Conservation (phyloP, 179 eudicot species). For the Silene vulgaris region DNA sequence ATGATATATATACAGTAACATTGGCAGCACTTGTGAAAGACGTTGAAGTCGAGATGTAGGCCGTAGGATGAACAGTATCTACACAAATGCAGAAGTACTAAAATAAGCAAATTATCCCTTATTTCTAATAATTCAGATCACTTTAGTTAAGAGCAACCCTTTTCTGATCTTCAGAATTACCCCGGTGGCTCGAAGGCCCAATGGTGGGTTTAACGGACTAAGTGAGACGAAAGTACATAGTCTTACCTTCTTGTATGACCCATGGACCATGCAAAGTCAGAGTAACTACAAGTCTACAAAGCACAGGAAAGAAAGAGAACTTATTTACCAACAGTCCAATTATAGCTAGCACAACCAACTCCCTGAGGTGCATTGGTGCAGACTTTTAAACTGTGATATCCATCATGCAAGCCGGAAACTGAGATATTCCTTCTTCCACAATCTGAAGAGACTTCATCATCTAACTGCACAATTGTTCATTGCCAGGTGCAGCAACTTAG, state of each 20-base stretch:
- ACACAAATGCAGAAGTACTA: slow-evolving; percentile 25
- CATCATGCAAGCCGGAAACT: slow-evolving; percentile 51
- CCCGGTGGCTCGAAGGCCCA: no score
- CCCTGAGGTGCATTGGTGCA: slow-evolving; percentile 50
- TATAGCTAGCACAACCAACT: slow-evolving; percentile 59
- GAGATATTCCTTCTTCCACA: slow-evolving; percentile 54
- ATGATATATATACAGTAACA: slow-evolving; percentile 58
- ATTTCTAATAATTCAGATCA: neutral
- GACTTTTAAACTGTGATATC: slow-evolving; percentile 63
- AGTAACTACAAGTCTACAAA: neutral
- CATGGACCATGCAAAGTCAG: neutral
- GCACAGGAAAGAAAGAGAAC: slow-evolving; percentile 6
- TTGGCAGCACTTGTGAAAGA: slow-evolving; percentile 54
- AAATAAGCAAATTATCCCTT: slow-evolving; percentile 2
- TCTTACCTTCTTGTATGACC: neutral
- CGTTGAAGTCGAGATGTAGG: slow-evolving; percentile 50
- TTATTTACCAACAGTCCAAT: slow-evolving; percentile 75
- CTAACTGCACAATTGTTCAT: slow-evolving; percentile 52
- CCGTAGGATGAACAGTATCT: slow-evolving; percentile 86
- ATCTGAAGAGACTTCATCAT: slow-evolving; percentile 39
- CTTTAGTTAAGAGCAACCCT: neutral
- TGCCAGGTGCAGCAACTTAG: slow-evolving; percentile 15
- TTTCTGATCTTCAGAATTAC: neutral
- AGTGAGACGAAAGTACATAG: neutral
- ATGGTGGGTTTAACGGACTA: no score